Base-by-base conservation (phyloP, 345 rosid genomes). In the Nephelium lappaceum region DNA sequence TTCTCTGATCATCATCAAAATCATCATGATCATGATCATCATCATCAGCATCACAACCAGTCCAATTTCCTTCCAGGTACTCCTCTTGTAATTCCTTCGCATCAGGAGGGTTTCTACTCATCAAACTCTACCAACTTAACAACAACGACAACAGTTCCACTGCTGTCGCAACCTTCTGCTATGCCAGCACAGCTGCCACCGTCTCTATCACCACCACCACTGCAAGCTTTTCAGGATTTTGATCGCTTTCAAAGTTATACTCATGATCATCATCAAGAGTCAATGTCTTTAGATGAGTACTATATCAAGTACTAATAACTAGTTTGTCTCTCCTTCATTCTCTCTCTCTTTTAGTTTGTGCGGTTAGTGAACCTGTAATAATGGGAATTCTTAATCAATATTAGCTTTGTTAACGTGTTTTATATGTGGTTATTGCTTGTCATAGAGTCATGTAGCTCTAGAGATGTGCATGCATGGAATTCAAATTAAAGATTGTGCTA, bases 11-110 rank as follows among this genome's bases (percentile, higher is more conserved):
- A 58, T 36, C 36, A 31, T 31, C 36, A 31, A 3, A 31, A 31
- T 31, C 36, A 31, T 31, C 36, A 31, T 31, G 36, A 31, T 31
- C 3, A 31, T 31, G 36, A 31, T 31, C 39, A n/a, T 11, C 78
- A 82, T 38, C 39, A n/a, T 10, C 74, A n/a, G n/a, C n/a, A 82
- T 2, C 81, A 87, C 12, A 76, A 81, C 5, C 41, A 67, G 25
- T 11, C 38, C 51, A 1, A 12, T 11, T 66, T 39, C 63, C 19
- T 84, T 66, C 71, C 68, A 23, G 15, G 47, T 68, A 60, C 64
- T n/a, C 64, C 27, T 15, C 80, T 60, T 16, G 64, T 24, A 7
- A 8, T 45, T 38, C 25, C 64, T 36, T 61, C 31, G 27, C 49
- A 19, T 21, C 78, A 60, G 3, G 73, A 67, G 36, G 19, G 38